Evolutionary conservation across 495 filamentous ascomycete genomes (phyloP).

Genomic region (Aspergillus diversus): DNA sequence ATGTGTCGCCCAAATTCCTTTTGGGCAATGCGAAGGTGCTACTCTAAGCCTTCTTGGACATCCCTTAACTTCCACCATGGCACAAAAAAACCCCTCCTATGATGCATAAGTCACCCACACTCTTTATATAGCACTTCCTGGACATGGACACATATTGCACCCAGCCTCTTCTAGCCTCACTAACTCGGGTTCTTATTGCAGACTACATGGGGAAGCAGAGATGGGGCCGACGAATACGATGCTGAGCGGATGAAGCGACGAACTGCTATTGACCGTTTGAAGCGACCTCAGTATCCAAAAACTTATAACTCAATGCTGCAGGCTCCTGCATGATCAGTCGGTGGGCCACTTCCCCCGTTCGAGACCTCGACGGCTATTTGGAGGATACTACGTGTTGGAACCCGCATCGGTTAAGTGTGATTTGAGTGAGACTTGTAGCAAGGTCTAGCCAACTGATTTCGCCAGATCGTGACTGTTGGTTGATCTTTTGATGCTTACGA

Average conservation of each 20-base stretch:
- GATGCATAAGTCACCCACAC: conserved; percentile 4
- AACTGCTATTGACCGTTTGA: conserved; percentile 45
- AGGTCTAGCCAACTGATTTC: conserved; percentile 1
- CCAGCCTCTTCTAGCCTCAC: not conserved
- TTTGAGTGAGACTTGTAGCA: not conserved
- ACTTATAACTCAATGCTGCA: conserved; percentile 33
- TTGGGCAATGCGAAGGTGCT: not conserved
- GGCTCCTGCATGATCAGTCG: conserved; percentile 11
- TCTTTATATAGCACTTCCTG: not conserved
- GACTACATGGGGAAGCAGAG: conserved; percentile 64
- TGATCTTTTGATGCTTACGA: conserved; percentile 33
- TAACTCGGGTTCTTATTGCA: conserved; percentile 26
- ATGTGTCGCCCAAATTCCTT: not conserved
- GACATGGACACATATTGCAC: no score
- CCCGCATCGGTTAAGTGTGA: not conserved
- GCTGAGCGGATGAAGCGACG: conserved; percentile 59
- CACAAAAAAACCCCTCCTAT: conserved; percentile 9
- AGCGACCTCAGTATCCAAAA: conserved; percentile 35
- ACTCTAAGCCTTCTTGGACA: conserved; percentile 1
- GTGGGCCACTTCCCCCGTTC: conserved; percentile 1
- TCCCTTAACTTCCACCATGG: not conserved
- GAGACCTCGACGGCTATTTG: not conserved
- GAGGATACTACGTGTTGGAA: not conserved
- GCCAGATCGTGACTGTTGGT: not conserved
- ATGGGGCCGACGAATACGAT: conserved; percentile 61